phyloP scores from a whole-genome alignment of 192 early-diverging fungal species.

The Coemansia sp. region DNA sequence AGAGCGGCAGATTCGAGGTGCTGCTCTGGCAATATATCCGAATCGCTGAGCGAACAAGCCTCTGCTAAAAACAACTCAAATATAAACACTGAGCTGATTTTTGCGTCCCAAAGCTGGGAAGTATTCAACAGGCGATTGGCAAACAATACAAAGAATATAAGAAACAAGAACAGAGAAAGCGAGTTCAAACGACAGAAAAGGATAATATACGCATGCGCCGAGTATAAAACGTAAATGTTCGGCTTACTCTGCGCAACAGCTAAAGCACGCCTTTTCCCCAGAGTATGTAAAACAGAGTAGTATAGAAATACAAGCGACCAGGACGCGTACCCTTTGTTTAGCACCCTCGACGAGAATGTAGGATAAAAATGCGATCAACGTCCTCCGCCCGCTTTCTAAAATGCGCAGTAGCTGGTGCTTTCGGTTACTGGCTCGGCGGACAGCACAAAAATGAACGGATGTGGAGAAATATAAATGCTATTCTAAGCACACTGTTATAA shows the following conservation, averaged over 20 bases:
- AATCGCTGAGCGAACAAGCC: no score
- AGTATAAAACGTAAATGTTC: no score
- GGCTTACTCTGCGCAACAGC: no score
- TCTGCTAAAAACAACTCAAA: background rate
- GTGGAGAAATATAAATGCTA: background rate
- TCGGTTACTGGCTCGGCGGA: background rate
- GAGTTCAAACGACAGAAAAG: no score
- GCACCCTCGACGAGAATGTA: constrained; percentile 8
- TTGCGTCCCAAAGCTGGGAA: background rate
- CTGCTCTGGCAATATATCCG: background rate
- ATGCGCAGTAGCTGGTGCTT: constrained; percentile 4
- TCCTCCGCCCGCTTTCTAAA: constrained; percentile 4
- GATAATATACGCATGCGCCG: no score
- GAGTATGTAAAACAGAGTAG: constrained; percentile 1
- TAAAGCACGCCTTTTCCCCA: background rate
- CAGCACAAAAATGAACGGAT: background rate
- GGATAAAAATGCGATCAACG: constrained; percentile 18
- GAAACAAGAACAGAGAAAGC: no score
- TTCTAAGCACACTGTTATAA: no score
- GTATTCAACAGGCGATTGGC: no score
- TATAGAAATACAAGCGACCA: background rate
- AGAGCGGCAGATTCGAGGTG: background rate
- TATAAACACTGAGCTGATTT: background rate
- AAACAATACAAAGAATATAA: no score
- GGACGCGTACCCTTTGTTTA: no score